Evolutionary conservation across 225 moss, liverwort and hornwort species (phyloP).

Genomic region (Takakia lepidozioides): DNA sequence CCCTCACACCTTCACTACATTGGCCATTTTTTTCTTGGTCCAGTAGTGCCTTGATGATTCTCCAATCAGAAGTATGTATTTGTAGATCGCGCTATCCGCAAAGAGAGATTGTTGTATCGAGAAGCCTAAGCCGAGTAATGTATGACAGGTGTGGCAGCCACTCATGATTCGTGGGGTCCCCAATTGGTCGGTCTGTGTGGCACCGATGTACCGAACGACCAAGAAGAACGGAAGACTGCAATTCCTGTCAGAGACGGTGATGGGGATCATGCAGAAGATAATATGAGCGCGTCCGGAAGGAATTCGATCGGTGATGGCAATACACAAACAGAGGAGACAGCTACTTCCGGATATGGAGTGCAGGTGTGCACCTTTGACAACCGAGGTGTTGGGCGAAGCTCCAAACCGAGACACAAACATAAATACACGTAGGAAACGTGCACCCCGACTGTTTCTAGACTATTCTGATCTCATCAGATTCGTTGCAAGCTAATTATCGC

Average conservation of each 20-base stretch:
- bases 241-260: not conserved
- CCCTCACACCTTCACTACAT: no score
- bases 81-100: no score
- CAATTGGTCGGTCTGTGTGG: constrained; percentile 71
- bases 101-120: no score
- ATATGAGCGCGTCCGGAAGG: no score
- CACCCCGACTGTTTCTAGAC: no score
- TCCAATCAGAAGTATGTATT: no score
- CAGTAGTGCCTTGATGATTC: no score
- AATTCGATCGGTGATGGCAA: no score
- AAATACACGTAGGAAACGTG: constrained; percentile 59
- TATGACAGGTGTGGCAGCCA: constrained; percentile 69
- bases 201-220: constrained; percentile 50
- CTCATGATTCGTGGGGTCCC: constrained; percentile 76
- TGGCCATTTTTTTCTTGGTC: no score
- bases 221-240: constrained; percentile 9
- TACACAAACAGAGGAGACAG: not conserved
- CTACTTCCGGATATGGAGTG: constrained; percentile 45
- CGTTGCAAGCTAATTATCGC: no score
- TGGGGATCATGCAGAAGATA: not conserved
- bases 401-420: constrained; percentile 47
- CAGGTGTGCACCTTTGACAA: constrained; percentile 89
- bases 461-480: no score
- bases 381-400: constrained; percentile 79
- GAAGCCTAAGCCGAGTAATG: no score